Evolutionary conservation across 1,284 basidiomycete species (phyloP).

Genomic region (Clitocybe nebularis): DNA sequence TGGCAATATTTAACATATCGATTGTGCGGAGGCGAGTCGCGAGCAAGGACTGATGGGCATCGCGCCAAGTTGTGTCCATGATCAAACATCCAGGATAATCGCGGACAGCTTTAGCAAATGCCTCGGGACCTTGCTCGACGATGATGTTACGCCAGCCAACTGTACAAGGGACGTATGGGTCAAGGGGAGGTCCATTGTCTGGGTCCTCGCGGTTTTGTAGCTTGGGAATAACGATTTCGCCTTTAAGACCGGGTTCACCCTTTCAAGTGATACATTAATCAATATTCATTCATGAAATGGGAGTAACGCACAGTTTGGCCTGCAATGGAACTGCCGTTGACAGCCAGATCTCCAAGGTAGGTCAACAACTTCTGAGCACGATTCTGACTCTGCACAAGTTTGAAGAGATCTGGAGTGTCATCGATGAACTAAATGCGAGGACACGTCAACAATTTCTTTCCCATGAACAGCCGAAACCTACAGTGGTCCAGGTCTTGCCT

Average conservation of each 20-base stretch:
- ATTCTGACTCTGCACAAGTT: slow-evolving; percentile 96
- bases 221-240: slow-evolving; percentile 83
- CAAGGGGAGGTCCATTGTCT: slow-evolving; percentile 65
- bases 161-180: slow-evolving; percentile 81
- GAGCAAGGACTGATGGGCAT: slow-evolving; percentile 97
- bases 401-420: slow-evolving; percentile 98
- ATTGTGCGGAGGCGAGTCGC: slow-evolving; percentile 95
- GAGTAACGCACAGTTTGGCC: slow-evolving; percentile 60
- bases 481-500: slow-evolving; percentile 97
- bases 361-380: slow-evolving; percentile 96
- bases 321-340: slow-evolving; percentile 97
- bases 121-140: slow-evolving; percentile 95
- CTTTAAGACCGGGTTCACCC: slow-evolving; percentile 94
- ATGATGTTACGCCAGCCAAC: slow-evolving; percentile 99
- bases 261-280: slow-evolving; percentile 17
- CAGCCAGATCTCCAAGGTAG: slow-evolving; percentile 96
- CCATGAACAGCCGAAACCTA: slow-evolving; percentile 29
- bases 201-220: slow-evolving; percentile 80
- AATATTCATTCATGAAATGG: not conserved
- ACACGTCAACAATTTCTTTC: not conserved
- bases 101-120: slow-evolving; percentile 97
- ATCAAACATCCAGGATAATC: slow-evolving; percentile 94
- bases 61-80: slow-evolving; percentile 99
- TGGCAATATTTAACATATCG: slow-evolving; percentile 99
- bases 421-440: slow-evolving; percentile 80